Base-by-base conservation (phyloP, 139 green algal genomes). In the Micromonas commoda region DNA sequence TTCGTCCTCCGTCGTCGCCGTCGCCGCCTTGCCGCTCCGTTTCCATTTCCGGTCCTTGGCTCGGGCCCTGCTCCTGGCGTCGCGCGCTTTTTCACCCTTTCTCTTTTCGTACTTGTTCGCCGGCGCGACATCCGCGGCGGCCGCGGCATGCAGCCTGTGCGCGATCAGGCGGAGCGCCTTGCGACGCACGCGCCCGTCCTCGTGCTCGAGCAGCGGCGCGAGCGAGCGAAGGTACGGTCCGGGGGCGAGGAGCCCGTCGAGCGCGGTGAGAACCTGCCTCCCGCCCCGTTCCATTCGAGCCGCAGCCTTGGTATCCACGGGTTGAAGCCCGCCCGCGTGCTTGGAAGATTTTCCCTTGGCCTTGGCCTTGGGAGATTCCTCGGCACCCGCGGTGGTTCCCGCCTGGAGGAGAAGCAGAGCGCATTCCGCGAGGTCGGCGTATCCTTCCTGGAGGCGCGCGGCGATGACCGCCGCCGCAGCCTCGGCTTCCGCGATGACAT, bases 131-230 rank as follows among this genome's bases (percentile, higher is more conserved):
- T 34, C 60, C 0, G 83, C 86, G 0, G 81, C 64, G 3, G 85
- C 64, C 0, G 85, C 86, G 29, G 82, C 82, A 3, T 77, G 61
- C 34, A 90, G 65, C 16, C 85, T 82, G 0, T 73, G 38, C 0
- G 63, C 79, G 3, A 91, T 78, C 45, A 94, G 82, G 65, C 78
- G 77, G 60, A 94, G 74, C 4, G 88, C 90, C 29, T 85, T 80
- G 60, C 86, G 84, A 24, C 82, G 81, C 52, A 91, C 78, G 1
- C 70, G 75, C 29, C 88, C 86, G 5, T 69, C 61, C 0, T 81
- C 67, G 63, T 83, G 80, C 39, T 71, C 38, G 1, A 79, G 79
- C 33, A 92, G 74, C n/a, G 68, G 34, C 6, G 83, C 80, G 26
- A 93, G 78, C 0, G 81, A 77, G 16, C 57, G 33, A 9, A 93